Evolutionary conservation across 2,329 filamentous ascomycete genomes (phyloP).

Genomic region (Penicillium olsonii): DNA sequence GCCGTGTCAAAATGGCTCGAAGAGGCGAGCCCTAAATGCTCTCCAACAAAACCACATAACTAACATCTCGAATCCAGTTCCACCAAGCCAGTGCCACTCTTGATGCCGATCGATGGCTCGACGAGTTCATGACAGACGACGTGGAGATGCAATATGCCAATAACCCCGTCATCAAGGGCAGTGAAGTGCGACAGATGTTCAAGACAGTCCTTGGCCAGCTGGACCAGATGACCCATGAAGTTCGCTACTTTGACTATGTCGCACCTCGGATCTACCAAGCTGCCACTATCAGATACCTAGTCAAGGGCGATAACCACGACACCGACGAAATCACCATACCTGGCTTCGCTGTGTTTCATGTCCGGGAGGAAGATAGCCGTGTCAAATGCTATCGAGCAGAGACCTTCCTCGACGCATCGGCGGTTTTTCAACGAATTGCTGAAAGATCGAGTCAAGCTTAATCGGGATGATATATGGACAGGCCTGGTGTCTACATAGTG

Average conservation of each 20-base stretch:
- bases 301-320: conserved; percentile 6
- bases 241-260: conserved; percentile 10
- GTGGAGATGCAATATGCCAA: conserved; percentile 13
- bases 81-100: conserved; percentile 6
- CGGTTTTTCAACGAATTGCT: conserved; percentile 6
- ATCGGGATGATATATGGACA: too few species aligned
- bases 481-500: too few species aligned
- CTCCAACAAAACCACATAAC: neutral
- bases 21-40: neutral
- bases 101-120: conserved; percentile 4
- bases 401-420: conserved; percentile 6
- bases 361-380: neutral
- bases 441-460: conserved; percentile 1
- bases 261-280: conserved; percentile 11
- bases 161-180: conserved; percentile 5
- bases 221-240: conserved; percentile 6
- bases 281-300: conserved; percentile 8
- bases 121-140: conserved; percentile 11
- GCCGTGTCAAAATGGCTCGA: conserved; percentile 2
- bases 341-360: conserved; percentile 5
- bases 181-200: conserved; percentile 10
- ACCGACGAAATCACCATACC: conserved; percentile 10
- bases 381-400: conserved; percentile 9
- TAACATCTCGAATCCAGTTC: neutral
- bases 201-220: conserved; percentile 7